Percentiles rank a stretch among this genome's conserved stretches.
Conservation (phyloP, 192 early-diverging fungal genomes). For the Backusella morwellensis region DNA sequence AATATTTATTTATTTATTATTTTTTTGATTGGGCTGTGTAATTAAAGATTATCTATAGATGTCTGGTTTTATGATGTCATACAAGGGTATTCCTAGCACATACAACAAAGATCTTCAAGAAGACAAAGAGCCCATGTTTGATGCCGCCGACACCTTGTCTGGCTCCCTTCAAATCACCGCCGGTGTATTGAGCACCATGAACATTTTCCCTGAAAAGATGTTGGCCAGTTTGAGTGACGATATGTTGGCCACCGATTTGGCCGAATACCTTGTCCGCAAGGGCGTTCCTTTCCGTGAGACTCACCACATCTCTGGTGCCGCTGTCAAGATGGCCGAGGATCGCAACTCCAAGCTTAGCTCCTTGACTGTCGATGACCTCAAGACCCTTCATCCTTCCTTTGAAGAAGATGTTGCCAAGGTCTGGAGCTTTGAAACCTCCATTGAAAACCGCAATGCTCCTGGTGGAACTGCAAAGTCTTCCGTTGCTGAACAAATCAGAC, state of each 20-base stretch:
- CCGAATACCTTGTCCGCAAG: constrained; percentile 98
- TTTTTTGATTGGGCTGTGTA: neutral
- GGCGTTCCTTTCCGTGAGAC: constrained; percentile 98
- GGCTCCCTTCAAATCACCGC: constrained; percentile 92
- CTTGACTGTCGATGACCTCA: constrained; percentile 78
- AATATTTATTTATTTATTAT: neutral
- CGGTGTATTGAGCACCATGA: constrained; percentile 90
- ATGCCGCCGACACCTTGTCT: constrained; percentile 84
- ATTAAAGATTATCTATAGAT: constrained; percentile 44
- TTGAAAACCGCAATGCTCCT: constrained; percentile 83
- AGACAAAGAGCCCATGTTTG: constrained; percentile 99
- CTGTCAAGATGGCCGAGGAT: constrained; percentile 92
- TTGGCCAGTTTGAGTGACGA: constrained; percentile 74
- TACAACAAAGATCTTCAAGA: constrained; percentile 99
- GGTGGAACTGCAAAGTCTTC: constrained; percentile 86
- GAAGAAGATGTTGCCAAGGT: constrained; percentile 76
- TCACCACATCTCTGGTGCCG: constrained; percentile 96
- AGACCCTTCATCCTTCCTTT: constrained; percentile 84
- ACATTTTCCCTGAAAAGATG: constrained; percentile 86
- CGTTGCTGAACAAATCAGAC: constrained; percentile 80
- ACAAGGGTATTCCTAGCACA: constrained; percentile 95
- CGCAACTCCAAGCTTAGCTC: constrained; percentile 68
- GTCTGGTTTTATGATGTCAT: constrained; percentile 97
- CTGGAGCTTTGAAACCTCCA: constrained; percentile 90
- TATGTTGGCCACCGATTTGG: constrained; percentile 98